phyloP scores from a whole-genome alignment of 352 stramenopile genomes.

The Globisporangium orthogonon region DNA sequence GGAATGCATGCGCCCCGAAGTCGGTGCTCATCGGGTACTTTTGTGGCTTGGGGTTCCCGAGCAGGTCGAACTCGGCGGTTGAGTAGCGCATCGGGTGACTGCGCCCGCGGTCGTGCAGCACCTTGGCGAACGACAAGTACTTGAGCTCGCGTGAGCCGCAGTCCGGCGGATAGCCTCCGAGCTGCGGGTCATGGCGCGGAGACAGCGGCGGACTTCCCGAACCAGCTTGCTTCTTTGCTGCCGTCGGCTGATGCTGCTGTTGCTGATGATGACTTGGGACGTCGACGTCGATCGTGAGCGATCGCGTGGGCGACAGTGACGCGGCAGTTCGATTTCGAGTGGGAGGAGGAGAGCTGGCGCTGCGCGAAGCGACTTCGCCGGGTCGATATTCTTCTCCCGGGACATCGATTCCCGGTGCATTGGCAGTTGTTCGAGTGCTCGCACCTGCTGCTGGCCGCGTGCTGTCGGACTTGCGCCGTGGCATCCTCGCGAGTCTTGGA shows the following conservation, averaged over 20 bases:
- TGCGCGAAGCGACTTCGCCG: conserved; percentile 5
- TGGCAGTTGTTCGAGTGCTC: too few relatives aligned
- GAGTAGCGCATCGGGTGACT: conserved; percentile 79
- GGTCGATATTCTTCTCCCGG: conserved; percentile 1
- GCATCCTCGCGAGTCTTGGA: too few relatives aligned
- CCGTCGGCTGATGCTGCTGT: background rate
- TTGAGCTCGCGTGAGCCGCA: conserved; percentile 70
- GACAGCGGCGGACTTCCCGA: conserved; percentile 15
- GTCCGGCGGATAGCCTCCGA: conserved; percentile 68
- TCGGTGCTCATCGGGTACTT: conserved; percentile 53
- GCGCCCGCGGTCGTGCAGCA: conserved; percentile 54
- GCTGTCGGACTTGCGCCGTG: background rate
- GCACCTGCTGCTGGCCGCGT: too few relatives aligned
- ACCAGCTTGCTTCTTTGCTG: background rate
- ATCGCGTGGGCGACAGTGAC: background rate
- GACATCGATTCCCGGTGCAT: background rate
- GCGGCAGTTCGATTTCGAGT: background rate
- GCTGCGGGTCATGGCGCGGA: conserved; percentile 46
- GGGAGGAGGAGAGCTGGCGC: background rate
- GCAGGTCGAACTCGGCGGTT: conserved; percentile 36
- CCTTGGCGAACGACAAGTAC: conserved; percentile 76
- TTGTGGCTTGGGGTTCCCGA: conserved; percentile 48
- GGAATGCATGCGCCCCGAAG: conserved; percentile 78
- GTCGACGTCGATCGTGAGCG: conserved; percentile 4
- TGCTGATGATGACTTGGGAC: background rate